These are phyloP conservation scores for Plasmopara halstedii DNA, from an alignment of 352 stramenopile species.

Conservation along the genomic window DNA sequence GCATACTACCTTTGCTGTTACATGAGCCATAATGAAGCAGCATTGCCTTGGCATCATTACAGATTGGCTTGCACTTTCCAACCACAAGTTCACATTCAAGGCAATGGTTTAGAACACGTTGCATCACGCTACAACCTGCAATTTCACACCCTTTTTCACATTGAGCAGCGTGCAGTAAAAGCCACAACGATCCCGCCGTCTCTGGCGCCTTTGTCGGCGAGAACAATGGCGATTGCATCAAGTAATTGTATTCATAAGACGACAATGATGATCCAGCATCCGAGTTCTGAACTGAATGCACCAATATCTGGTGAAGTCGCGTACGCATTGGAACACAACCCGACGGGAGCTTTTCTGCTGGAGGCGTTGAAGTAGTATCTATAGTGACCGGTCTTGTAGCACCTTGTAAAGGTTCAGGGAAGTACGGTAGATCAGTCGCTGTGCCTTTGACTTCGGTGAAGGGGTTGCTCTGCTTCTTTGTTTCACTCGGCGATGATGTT, in stretches of 20 bases:
- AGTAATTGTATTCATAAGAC: conserved; percentile 37
- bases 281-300: conserved; percentile 37
- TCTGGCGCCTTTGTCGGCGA: conserved; percentile 36
- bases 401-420: conserved; percentile 12
- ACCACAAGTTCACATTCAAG: conserved; percentile 46
- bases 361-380: conserved; percentile 16
- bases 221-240: conserved; percentile 55
- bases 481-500: conserved; percentile 10
- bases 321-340: conserved; percentile 29
- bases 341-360: conserved; percentile 17
- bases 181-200: conserved; percentile 62
- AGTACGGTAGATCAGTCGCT: conserved; percentile 15
- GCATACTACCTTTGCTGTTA: conserved; percentile 32
- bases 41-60: conserved; percentile 75
- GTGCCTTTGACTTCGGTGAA: conserved; percentile 2
- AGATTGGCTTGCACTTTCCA: conserved; percentile 57
- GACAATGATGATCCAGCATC: conserved; percentile 37
- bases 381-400: conserved; percentile 22
- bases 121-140: conserved; percentile 57
- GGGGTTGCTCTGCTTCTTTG: conserved; percentile 8
- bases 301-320: conserved; percentile 34
- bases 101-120: conserved; percentile 58
- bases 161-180: conserved; percentile 47
- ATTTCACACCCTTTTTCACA: conserved; percentile 48
- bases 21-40: conserved; percentile 62